A percentile compares a stretch with the other conserved stretches of the same genome.
Conservation (phyloP, 805 yeast genomes). For the Starmera dryadoides region DNA sequence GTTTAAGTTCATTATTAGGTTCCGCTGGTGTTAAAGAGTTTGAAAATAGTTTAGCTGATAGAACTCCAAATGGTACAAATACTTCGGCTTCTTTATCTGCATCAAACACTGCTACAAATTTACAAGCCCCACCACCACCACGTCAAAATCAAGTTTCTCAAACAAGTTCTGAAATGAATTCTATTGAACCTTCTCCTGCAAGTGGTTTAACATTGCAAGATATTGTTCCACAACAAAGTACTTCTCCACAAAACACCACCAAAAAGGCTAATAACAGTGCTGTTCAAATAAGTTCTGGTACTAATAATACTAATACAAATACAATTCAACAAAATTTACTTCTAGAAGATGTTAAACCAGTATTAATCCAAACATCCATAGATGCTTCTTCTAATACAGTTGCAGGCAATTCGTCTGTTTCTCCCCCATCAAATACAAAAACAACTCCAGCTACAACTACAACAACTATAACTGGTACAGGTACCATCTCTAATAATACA, state of each 20-base stretch:
- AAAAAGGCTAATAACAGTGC: not conserved
- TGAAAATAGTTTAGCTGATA: conserved; percentile 2
- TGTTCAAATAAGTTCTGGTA: no score
- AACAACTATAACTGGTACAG: not conserved
- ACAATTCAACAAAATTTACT: no score
- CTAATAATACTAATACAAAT: no score
- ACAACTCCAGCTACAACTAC: not conserved
- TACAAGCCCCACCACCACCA: conserved; percentile 6
- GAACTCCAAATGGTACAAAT: conserved; percentile 4
- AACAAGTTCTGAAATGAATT: not conserved
- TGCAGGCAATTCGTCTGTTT: no score
- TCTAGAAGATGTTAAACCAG: no score
- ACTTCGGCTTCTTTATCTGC: conserved; percentile 9
- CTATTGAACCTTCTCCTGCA: not conserved
- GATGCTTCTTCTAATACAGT: no score
- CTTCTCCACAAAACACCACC: no score
- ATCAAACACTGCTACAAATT: conserved; percentile 7
- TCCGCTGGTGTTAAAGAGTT: conserved; percentile 8
- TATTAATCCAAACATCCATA: no score
- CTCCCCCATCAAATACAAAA: not conserved
- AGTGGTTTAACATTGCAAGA: not conserved
- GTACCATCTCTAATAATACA: not conserved
- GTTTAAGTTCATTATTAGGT: conserved; percentile 22
- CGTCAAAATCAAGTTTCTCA: conserved; percentile 3
- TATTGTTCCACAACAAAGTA: no score